Percentiles rank a stretch among this genome's conserved stretches.
Conservation (phyloP, 805 yeast genomes). For the Wickerhamomyces pijperi region DNA sequence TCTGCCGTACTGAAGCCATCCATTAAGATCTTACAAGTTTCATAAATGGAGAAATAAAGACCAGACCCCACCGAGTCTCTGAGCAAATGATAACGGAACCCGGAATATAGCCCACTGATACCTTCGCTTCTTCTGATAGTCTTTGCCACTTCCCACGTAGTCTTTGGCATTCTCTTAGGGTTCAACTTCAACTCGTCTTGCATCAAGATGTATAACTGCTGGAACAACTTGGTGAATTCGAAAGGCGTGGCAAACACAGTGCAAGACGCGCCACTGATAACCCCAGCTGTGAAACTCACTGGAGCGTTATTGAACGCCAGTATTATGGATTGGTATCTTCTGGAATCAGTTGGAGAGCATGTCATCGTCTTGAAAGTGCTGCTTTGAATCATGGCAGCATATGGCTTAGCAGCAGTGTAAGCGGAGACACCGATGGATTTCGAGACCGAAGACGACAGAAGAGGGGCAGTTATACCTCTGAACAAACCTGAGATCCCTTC, state of each 20-base stretch:
- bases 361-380: slow-evolving; percentile 10
- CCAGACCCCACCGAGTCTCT: slow-evolving; percentile 69
- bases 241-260: slow-evolving; percentile 71
- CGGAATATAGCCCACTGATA: slow-evolving; percentile 55
- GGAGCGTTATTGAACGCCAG: slow-evolving; percentile 30
- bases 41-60: slow-evolving; percentile 65
- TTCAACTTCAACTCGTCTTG: slow-evolving; percentile 19
- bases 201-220: slow-evolving; percentile 48
- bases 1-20: slow-evolving; percentile 12
- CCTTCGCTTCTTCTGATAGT: slow-evolving; percentile 55
- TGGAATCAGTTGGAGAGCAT: slow-evolving; percentile 4
- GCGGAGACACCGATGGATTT: slow-evolving; percentile 57
- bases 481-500: slow-evolving; percentile 69
- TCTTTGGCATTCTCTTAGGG: slow-evolving; percentile 24
- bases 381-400: slow-evolving; percentile 15
- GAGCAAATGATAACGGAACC: slow-evolving; percentile 52
- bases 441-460: slow-evolving; percentile 53
- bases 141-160: slow-evolving; percentile 33
- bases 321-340: slow-evolving; percentile 4
- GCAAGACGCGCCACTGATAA: slow-evolving; percentile 53
- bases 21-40: slow-evolving; percentile 49
- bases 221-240: slow-evolving; percentile 72
- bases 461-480: slow-evolving; percentile 68
- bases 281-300: slow-evolving; percentile 43
- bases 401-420: slow-evolving; percentile 45